Conservation (phyloP, 2,329 filamentous ascomycete species). For the Pestalotiopsis sp. region DNA sequence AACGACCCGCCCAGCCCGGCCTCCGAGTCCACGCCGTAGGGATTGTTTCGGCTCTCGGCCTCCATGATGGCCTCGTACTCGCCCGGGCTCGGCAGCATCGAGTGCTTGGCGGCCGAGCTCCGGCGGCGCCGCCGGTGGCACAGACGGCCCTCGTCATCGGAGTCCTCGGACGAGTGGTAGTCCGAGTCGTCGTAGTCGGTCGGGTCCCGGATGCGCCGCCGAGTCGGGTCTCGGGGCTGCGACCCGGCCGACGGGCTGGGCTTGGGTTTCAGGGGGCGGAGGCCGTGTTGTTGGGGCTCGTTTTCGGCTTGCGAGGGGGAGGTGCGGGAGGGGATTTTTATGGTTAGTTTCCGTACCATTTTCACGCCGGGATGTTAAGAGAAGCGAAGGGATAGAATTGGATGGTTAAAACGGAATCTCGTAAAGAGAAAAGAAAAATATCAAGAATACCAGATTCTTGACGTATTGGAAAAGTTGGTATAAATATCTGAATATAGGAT, state of each 20-base stretch:
- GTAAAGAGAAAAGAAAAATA: background rate
- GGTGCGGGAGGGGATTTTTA: background rate
- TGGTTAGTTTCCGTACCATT: background rate
- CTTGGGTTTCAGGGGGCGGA: background rate
- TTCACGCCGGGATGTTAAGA: background rate
- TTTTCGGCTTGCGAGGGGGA: background rate
- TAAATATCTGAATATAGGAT: background rate
- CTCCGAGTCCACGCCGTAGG: background rate
- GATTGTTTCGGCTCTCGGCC: background rate
- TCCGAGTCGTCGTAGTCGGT: background rate
- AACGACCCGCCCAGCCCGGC: background rate
- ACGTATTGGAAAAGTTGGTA: background rate
- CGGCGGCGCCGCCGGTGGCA: background rate
- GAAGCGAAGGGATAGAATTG: background rate
- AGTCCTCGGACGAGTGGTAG: background rate
- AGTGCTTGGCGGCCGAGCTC: background rate
- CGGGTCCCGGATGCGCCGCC: background rate
- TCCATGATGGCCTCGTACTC: background rate
- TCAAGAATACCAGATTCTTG: slow-evolving; percentile 1
- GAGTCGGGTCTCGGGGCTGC: background rate
- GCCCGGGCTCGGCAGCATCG: slow-evolving; percentile 1
- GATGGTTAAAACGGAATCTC: background rate
- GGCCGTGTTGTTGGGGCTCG: background rate
- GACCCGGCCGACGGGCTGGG: background rate
- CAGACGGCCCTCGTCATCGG: background rate